Evolutionary conservation across 2,329 filamentous ascomycete species (phyloP), one percentile per base, ranked within the genome.

Genomic region (Sporothrix inflata): DNA sequence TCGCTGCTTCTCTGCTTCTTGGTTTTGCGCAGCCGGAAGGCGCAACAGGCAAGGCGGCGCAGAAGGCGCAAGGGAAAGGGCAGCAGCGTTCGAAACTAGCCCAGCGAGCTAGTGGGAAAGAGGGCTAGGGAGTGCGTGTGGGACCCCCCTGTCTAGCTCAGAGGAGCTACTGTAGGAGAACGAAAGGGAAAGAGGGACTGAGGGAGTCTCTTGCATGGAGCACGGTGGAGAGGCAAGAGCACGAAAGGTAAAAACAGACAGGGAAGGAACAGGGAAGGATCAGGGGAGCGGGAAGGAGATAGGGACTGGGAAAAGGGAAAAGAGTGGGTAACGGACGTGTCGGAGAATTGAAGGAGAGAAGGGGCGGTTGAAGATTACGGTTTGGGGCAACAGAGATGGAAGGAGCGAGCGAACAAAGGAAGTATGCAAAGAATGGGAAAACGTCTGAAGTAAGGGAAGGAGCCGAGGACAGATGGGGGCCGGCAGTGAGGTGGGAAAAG

Each of bases 111-210:
- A 66, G 40, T 47, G 14, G 27, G 19, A 66, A 49, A 45, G 40
- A 34, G 24, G 42, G 19, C 45, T 49, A 51, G 49, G 47, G 27
- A 27, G 49, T 69, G 66, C 47, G 45, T 38, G 65, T 51, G 65
- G 45, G 45, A 57, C 34, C n/a, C 66, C 66, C 66, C 27, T 69
- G 68, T 70, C 68, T 70, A 60, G 68, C 68, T 42, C 14, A 45
- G 60, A 65, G 60, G 60, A 65, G 60, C 60, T 65, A 45, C 60
- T 65, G 60, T 34, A 47, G 42, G 65, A 67, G 24, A 51, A 34
- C 45, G 27, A 55, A 34, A 55, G 47, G 66, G 16, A 40, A 42
- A 51, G 40, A 47, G 61, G 40, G 45, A 57, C 30, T 27, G 69
- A 53, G 51, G 45, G 24, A 47, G 9, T 38, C 11, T 45, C 12